Conservation (phyloP, 2,329 filamentous ascomycete genomes). For the Calonectria montana region DNA sequence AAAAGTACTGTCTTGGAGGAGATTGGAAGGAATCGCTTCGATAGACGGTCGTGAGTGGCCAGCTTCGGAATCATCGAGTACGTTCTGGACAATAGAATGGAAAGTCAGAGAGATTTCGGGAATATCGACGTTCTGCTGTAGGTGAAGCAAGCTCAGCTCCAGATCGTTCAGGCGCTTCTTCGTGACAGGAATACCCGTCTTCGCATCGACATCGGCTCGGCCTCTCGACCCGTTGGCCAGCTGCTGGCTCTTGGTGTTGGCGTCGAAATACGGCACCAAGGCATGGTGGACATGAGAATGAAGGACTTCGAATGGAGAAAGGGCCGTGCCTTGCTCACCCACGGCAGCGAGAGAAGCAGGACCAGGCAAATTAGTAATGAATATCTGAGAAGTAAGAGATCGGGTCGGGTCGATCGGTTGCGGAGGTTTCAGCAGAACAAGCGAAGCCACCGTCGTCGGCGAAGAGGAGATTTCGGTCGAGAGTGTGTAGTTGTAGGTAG, state of each 20-base stretch:
- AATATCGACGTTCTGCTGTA: conserved; percentile 98
- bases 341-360: conserved; percentile 76
- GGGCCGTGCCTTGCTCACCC: conserved; percentile 76
- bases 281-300: conserved; percentile 93
- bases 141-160: conserved; percentile 87
- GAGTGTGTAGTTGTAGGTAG: conserved; percentile 80
- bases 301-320: conserved; percentile 91
- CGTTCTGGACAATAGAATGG: conserved; percentile 87
- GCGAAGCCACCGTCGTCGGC: conserved; percentile 83
- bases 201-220: conserved; percentile 86
- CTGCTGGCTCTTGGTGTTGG: conserved; percentile 87
- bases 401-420: conserved; percentile 86
- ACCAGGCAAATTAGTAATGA: conserved; percentile 92
- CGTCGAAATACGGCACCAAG: conserved; percentile 96
- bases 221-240: conserved; percentile 73
- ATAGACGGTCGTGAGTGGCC: conserved; percentile 77
- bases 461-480: conserved; percentile 85
- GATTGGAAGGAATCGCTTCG: conserved; percentile 78
- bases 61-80: conserved; percentile 80
- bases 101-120: conserved; percentile 89
- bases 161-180: conserved; percentile 97
- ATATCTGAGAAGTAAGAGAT: conserved; percentile 88
- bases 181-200: conserved; percentile 95
- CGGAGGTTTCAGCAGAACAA: conserved; percentile 90
- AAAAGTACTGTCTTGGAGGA: conserved; percentile 91